Evolutionary conservation across 2,329 filamentous ascomycete genomes (phyloP), one percentile per base, ranked within the genome.

Genomic region (Fusarium xyrophilum): DNA sequence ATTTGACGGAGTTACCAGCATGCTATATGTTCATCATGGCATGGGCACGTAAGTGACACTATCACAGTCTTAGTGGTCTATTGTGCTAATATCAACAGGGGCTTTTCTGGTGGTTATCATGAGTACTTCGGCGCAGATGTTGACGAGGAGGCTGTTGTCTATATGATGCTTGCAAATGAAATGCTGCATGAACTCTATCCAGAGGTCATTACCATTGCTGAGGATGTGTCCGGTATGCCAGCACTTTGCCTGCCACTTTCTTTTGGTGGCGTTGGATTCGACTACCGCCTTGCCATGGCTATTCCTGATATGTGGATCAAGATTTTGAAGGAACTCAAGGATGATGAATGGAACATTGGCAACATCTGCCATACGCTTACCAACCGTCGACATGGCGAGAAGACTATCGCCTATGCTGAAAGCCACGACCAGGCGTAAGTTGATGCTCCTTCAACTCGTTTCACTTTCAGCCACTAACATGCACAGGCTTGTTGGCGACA

Each of bases 261-360:
- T 2, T 84, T 97, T 4, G 96, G 96, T 21, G 96, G 96, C 66
- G 89, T 98, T 71, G 96, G 96, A 28, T 99, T 99, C 77, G 96
- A 99, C 81, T 99, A 99, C 80, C 89, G 96, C 71, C 88, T 99
- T 33, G 94, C 94, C 57, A 99, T 99, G 96, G 96, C 96, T 7
- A 89, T 99, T 67, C 96, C 96, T 7, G 96, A 99, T 79, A 92
- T 99, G 88, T 99, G 96, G 89, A 99, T 99, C 85, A 99, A 99
- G 82, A 93, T 96, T 76, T 80, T 98, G 65, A 99, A 99, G 80
- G 96, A 99, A 81, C 89, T 93, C 78, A 86, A 91, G 75, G 96
- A 99, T 74, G 86, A 93, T 67, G 87, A 97, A 13, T 99, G 96
- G 96, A 92, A 98, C 74, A 91, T 99, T 79, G 89, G 87, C 60